Evolutionary conservation across 805 yeast genomes (phyloP).

Genomic region (Schwanniomyces occidentalis): DNA sequence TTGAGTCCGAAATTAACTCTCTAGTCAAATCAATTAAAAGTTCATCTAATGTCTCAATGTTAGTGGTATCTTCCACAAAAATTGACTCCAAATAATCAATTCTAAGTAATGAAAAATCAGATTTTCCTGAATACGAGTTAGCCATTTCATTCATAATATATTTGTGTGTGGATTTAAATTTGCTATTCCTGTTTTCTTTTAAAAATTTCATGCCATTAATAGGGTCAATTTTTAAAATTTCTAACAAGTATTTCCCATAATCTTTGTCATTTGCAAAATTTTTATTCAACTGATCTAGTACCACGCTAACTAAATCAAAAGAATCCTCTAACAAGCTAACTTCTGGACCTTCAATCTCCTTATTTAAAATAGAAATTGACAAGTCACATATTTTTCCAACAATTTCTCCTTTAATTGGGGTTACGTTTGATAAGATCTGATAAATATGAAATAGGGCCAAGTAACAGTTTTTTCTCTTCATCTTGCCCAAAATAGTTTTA

Average conservation of each 20-base stretch:
- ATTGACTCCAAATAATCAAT: slow-evolving; percentile 36
- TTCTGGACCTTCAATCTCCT: neutral
- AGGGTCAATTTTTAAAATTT: slow-evolving; percentile 29
- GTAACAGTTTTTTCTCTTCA: slow-evolving; percentile 4
- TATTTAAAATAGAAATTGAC: slow-evolving; percentile 1
- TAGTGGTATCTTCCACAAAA: slow-evolving; percentile 18
- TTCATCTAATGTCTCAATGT: slow-evolving; percentile 18
- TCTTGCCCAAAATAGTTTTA: neutral
- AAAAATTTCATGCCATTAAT: slow-evolving; percentile 31
- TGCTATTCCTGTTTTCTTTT: slow-evolving; percentile 25
- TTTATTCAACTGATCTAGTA: slow-evolving; percentile 14
- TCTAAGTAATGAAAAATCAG: slow-evolving; percentile 28
- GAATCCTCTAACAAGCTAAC: neutral
- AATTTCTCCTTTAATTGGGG: neutral
- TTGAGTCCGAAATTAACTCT: slow-evolving; percentile 13
- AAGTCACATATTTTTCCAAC: slow-evolving; percentile 8
- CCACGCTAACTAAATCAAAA: slow-evolving; percentile 6
- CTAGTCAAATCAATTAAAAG: slow-evolving; percentile 25
- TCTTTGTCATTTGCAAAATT: slow-evolving; percentile 19
- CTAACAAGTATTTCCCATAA: slow-evolving; percentile 33
- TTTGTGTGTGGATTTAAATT: slow-evolving; percentile 26
- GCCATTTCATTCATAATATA: slow-evolving; percentile 31
- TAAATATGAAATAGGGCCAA: slow-evolving; percentile 7
- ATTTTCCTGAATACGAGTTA: slow-evolving; percentile 16
- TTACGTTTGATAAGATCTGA: slow-evolving; percentile 3